phyloP scores from a whole-genome alignment of 768 basidiomycete genomes.

The Butyriboletus loyo region DNA sequence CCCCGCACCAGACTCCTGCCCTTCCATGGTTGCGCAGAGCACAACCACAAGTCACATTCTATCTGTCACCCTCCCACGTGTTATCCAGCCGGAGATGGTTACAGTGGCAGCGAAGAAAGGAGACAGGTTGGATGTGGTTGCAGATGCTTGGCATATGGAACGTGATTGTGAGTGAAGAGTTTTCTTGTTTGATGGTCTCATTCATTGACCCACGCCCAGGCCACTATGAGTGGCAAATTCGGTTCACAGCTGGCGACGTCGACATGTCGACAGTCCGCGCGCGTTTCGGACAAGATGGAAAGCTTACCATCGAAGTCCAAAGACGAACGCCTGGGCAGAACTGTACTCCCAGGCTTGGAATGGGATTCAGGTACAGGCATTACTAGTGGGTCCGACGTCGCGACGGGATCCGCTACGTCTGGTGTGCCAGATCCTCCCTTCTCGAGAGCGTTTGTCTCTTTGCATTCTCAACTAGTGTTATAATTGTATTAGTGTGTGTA shows the following conservation, averaged over 20 bases:
- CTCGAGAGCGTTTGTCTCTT: slow-evolving; percentile 3
- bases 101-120: slow-evolving; percentile 60
- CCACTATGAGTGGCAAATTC: slow-evolving; percentile 62
- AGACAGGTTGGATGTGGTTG: slow-evolving; percentile 53
- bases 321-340: slow-evolving; percentile 25
- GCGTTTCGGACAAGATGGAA: slow-evolving; percentile 44
- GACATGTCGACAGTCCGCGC: slow-evolving; percentile 54
- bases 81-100: slow-evolving; percentile 58
- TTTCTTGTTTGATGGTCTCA: neutral
- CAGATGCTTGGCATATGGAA: slow-evolving; percentile 63
- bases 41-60: slow-evolving; percentile 41
- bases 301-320: slow-evolving; percentile 46
- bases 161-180: slow-evolving; percentile 47
- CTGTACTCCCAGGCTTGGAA: slow-evolving; percentile 25
- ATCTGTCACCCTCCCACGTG: slow-evolving; percentile 46
- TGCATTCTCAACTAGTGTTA: slow-evolving; percentile 14
- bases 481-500: slow-evolving; percentile 25
- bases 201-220: slow-evolving; percentile 32
- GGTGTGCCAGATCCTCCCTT: neutral
- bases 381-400: slow-evolving; percentile 12
- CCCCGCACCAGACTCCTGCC: slow-evolving; percentile 34
- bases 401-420: slow-evolving; percentile 1
- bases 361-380: slow-evolving; percentile 29
- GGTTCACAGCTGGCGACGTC: slow-evolving; percentile 51
- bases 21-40: slow-evolving; percentile 45